phyloP scores from a whole-genome alignment of 495 filamentous ascomycete species.

The Glutinoglossum americanum region DNA sequence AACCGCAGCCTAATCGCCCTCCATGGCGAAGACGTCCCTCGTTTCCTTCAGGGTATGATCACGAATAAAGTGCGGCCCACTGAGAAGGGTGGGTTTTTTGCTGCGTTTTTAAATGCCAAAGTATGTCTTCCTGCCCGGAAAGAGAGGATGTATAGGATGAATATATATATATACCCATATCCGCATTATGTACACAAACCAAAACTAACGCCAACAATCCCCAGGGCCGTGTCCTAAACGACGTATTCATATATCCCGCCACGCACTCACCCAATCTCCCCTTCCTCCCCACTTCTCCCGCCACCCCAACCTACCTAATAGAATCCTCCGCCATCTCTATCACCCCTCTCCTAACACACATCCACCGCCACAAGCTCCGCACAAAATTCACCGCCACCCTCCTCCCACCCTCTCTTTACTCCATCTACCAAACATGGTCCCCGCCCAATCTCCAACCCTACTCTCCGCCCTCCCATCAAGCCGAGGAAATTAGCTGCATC shows the following conservation, averaged over 20 bases:
- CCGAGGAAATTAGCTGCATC: slow-evolving; percentile 22
- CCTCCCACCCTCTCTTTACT: slow-evolving; percentile 22
- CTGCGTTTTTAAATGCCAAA: slow-evolving; percentile 61
- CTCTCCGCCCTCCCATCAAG: too few relatives aligned
- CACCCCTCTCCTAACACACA: slow-evolving; percentile 36
- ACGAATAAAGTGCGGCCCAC: slow-evolving; percentile 45
- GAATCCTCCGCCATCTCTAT: slow-evolving; percentile 56
- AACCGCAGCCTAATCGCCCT: slow-evolving; percentile 60
- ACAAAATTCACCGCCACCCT: slow-evolving; percentile 49
- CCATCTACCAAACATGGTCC: background rate
- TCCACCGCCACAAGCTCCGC: slow-evolving; percentile 67
- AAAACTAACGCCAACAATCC: too few relatives aligned
- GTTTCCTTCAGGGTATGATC: slow-evolving; percentile 72
- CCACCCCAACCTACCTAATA: slow-evolving; percentile 35
- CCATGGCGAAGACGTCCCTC: slow-evolving; percentile 52
- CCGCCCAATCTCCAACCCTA: too few relatives aligned
- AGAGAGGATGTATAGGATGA: too few relatives aligned
- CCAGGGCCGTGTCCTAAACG: slow-evolving; percentile 65
- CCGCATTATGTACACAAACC: too few relatives aligned
- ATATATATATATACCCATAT: too few relatives aligned
- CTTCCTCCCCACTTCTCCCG: slow-evolving; percentile 4
- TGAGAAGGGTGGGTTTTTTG: slow-evolving; percentile 37
- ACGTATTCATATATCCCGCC: slow-evolving; percentile 67
- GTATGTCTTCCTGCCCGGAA: background rate
- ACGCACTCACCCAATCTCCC: slow-evolving; percentile 3